Base-by-base conservation (phyloP, 2,329 filamentous ascomycete species). In the Aspergillus sp. region DNA sequence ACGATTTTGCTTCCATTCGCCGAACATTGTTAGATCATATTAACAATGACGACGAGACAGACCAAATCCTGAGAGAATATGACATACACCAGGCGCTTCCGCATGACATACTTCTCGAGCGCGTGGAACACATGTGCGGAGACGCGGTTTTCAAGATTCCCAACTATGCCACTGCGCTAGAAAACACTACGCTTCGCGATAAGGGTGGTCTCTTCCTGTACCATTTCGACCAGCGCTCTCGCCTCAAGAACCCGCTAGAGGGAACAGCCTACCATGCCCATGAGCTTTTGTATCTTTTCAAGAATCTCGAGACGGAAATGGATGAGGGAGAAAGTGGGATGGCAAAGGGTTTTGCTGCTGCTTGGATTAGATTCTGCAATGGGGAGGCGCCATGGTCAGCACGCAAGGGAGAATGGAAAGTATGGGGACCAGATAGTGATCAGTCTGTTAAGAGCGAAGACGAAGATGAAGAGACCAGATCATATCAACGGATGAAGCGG, bases 231-330 rank as follows among this genome's bases (percentile, higher is more conserved):
- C 69, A 71, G 47, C 62, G 67, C 6, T 70, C 68, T 32, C 63
- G 66, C 3, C 48, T 70, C 5, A 52, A 59, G 10, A 72, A 71
- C 50, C 25, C 58, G 1, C 58, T 72, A 3, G 62, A 70, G 30
- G 69, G 65, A 2, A 71, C 69, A 0, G 68, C 69, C 12, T 72
- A 72, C 53, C 69, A 72, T 60, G 70, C 70, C 0, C 62, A 70
- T 52, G 69, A 72, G 23, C 58, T 71, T 17, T 56, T 71, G 8
- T 72, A 71, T 39, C 60, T 70, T 2, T 71, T 68, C 38, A 57
- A 60, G 2, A 71, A 72, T 21, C 45, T 71, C 48, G 56, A 66
- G 7, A 63, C 66, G 12, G 63, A 68, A 49, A 51, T 71, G 32
- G 65, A 63, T 49, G 52, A 60, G 5, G 41, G 41, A 2, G 68